Conservation (phyloP, 2,329 filamentous ascomycete genomes). For the Penicillium sp. region DNA sequence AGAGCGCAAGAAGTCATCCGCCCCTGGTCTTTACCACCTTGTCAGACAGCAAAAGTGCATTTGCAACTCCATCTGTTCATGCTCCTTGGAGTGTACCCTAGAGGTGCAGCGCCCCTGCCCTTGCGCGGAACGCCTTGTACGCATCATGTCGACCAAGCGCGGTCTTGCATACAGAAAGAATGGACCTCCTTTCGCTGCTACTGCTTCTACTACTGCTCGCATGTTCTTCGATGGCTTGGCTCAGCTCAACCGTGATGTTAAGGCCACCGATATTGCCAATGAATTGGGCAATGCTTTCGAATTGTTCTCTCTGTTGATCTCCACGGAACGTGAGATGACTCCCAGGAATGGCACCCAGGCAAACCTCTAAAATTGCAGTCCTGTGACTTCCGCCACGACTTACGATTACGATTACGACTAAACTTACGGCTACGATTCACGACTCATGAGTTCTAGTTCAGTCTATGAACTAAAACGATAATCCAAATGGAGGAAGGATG, state of each 20-base stretch:
- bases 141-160: conserved; percentile 29
- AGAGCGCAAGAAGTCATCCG: conserved; percentile 29
- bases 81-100: conserved; percentile 35
- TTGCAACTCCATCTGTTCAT: conserved; percentile 35
- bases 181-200: background rate
- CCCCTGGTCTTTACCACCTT: conserved; percentile 26
- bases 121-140: conserved; percentile 38
- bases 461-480: too few relatives aligned
- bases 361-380: background rate
- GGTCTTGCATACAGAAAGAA: conserved; percentile 12
- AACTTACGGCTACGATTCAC: background rate
- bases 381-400: background rate
- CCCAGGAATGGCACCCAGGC: background rate
- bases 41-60: conserved; percentile 38
- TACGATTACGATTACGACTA: background rate
- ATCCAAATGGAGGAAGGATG: background rate
- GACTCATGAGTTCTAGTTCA: background rate
- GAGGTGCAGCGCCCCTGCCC: conserved; percentile 34
- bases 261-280: conserved; percentile 22
- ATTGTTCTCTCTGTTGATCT: conserved; percentile 32
- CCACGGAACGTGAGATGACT: conserved; percentile 26
- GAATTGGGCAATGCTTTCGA: conserved; percentile 28
- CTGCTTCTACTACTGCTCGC: conserved; percentile 26
- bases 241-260: conserved; percentile 23
- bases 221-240: conserved; percentile 35